Evolutionary conservation across 2,329 filamentous ascomycete species (phyloP).

Genomic region (Hypoxylon sp.): DNA sequence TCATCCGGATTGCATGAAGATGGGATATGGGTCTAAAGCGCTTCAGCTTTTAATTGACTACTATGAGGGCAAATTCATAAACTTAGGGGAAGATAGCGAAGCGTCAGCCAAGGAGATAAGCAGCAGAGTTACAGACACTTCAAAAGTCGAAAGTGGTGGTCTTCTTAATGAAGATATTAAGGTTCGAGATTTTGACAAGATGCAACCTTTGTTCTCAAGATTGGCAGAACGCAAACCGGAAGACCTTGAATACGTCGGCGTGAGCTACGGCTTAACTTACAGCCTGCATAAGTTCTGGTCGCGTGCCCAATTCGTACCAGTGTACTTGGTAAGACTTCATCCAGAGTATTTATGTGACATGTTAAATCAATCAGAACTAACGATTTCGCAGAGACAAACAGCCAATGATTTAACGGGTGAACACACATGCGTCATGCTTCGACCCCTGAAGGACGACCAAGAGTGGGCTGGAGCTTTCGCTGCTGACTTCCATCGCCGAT

Average conservation of each 20-base stretch:
- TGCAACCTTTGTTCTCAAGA: conserved; percentile 94
- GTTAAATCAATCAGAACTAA: conserved; percentile 16
- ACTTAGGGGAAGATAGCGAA: conserved; percentile 79
- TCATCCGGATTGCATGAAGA: conserved; percentile 90
- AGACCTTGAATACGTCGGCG: conserved; percentile 90
- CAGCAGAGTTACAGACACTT: conserved; percentile 83
- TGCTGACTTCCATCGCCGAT: conserved; percentile 94
- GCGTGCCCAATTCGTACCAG: conserved; percentile 84
- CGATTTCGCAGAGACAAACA: conserved; percentile 76
- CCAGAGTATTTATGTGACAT: background rate
- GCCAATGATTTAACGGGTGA: conserved; percentile 97
- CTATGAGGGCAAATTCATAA: conserved; percentile 93
- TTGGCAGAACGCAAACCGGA: conserved; percentile 86
- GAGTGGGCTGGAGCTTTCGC: conserved; percentile 93
- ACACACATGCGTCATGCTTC: conserved; percentile 97
- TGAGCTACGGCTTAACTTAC: conserved; percentile 92
- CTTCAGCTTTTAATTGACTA: conserved; percentile 90
- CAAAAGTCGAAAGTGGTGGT: conserved; percentile 77
- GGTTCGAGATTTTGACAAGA: conserved; percentile 88
- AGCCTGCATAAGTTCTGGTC: conserved; percentile 98
- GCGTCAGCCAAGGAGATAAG: conserved; percentile 73
- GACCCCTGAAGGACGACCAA: conserved; percentile 81
- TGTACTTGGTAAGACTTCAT: conserved; percentile 75
- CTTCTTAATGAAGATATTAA: conserved; percentile 90
- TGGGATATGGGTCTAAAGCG: conserved; percentile 94